These are phyloP conservation scores for Venturia carpophila DNA, from an alignment of 2,329 filamentous ascomycete genomes.

Conservation along the genomic window DNA sequence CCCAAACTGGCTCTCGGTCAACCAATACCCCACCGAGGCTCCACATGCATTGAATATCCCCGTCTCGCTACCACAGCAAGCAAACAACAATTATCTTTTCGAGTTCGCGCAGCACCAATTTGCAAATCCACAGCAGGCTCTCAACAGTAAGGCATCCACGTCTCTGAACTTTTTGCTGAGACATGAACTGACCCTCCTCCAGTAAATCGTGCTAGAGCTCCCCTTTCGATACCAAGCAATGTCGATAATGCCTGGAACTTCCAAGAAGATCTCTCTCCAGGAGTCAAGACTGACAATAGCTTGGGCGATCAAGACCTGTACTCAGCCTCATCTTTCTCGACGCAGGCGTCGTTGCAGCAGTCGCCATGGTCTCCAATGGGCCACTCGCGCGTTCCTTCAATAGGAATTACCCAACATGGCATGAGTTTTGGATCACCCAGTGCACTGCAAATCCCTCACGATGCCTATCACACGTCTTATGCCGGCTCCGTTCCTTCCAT, in stretches of 20 bases:
- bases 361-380: slow-evolving; percentile 7
- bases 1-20: not conserved
- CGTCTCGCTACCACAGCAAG: not conserved
- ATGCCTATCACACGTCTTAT: slow-evolving; percentile 1
- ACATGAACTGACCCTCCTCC: not conserved
- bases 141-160: not conserved
- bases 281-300: not conserved
- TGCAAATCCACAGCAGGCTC: slow-evolving; percentile 1
- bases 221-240: not conserved
- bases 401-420: not conserved
- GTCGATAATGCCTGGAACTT: not conserved
- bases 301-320: not conserved
- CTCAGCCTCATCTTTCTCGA: slow-evolving; percentile 7
- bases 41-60: not conserved
- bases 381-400: not conserved
- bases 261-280: slow-evolving; percentile 7
- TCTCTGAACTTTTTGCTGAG: no score
- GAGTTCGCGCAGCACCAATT: not conserved
- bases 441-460: not conserved
- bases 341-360: slow-evolving; percentile 7
- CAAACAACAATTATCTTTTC: not conserved
- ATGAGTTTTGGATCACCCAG: not conserved
- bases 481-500: not conserved
- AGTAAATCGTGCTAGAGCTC: slow-evolving; percentile 1
- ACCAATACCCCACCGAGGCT: not conserved